Percentiles rank a stretch among this genome's conserved stretches.
Conservation (phyloP, 2,329 filamentous ascomycete species). For the Aureobasidium subglaciale region DNA sequence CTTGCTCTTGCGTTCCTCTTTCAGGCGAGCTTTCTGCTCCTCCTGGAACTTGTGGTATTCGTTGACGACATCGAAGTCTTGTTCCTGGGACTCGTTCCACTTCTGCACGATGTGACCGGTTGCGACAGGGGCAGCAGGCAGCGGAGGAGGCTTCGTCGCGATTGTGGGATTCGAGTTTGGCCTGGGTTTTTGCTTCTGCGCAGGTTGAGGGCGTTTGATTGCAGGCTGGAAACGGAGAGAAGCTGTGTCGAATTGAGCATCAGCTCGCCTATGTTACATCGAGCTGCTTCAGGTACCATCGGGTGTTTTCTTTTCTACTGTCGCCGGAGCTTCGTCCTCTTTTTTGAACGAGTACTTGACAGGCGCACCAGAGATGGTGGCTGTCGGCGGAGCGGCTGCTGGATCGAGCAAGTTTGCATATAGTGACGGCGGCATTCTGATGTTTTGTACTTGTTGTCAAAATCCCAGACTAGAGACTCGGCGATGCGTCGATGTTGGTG, state of each 20-base stretch:
- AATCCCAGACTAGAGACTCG: too few species aligned
- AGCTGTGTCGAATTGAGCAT: slow-evolving; percentile 39
- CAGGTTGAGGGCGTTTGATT: slow-evolving; percentile 67
- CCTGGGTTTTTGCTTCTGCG: slow-evolving; percentile 57
- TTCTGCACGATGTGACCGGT: slow-evolving; percentile 32
- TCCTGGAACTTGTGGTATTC: slow-evolving; percentile 17
- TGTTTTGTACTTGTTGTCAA: neutral
- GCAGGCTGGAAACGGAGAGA: slow-evolving; percentile 74
- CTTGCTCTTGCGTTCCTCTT: slow-evolving; percentile 66
- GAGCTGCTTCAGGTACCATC: slow-evolving; percentile 48
- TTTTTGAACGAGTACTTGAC: slow-evolving; percentile 68
- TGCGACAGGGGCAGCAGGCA: slow-evolving; percentile 19
- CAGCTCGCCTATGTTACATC: slow-evolving; percentile 36
- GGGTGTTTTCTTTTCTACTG: slow-evolving; percentile 52
- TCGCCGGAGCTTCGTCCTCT: slow-evolving; percentile 39
- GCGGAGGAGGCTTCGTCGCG: slow-evolving; percentile 22
- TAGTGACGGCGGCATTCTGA: slow-evolving; percentile 45
- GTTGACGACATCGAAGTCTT: slow-evolving; percentile 67
- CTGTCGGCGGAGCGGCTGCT: slow-evolving; percentile 30
- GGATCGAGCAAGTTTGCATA: slow-evolving; percentile 76
- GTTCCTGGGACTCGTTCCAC: slow-evolving; percentile 39
- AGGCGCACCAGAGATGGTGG: slow-evolving; percentile 71
- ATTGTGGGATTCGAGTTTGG: slow-evolving; percentile 29
- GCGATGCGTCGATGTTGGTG: neutral
- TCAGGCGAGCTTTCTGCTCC: slow-evolving; percentile 47